Base-by-base conservation (phyloP, 108 stramenopile genomes). In the Thalassiosira profunda region DNA sequence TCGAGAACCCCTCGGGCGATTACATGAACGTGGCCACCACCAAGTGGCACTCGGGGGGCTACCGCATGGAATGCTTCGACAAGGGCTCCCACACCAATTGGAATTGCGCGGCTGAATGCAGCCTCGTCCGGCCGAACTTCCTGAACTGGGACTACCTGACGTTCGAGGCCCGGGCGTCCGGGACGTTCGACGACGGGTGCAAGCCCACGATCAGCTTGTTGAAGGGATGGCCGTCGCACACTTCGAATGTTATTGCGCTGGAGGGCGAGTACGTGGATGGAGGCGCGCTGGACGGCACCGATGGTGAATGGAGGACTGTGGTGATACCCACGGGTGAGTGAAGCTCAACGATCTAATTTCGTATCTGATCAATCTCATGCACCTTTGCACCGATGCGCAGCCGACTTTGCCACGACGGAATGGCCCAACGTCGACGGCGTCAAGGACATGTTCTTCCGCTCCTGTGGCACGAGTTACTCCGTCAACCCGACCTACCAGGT, bases 221-320 rank as follows among this genome's bases (percentile, higher is more conserved):
- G 38, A 44, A 44, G 23, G 38, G 58, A 15, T 67, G 58, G 58
- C 66, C 66, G 3, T 12, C 2, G 0, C 23, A 41, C 14, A 24
- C 0, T 21, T 42, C 56, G 7, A 33, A 67, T 40, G 33, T 14
- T n/a, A n/a, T n/a, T n/a, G 18, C 36, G 0, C 11, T 55, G n/a
- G 42, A 52, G 21, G 66, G 42, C 28, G 57, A 58, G 5, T 67
- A 67, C 17, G 56, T 67, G 0, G 58, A 67, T 42, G n/a, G 42
- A 8, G 58, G 58, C 38, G 8, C 35, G 4, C 15, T 55, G 23
- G 23, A 15, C 10, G 25, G 21, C 0, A 43, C 36, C 2, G n/a
- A n/a, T n/a, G n/a, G n/a, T n/a, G 66, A 58, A 9, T 67, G 58
- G 57, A 37, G 35, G 10, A 21, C 15, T 11, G 66, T 58, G 20